Evolutionary conservation across 2,329 filamentous ascomycete species (phyloP), one percentile per base, ranked within the genome.

Genomic region (Exophiala calicioides): DNA sequence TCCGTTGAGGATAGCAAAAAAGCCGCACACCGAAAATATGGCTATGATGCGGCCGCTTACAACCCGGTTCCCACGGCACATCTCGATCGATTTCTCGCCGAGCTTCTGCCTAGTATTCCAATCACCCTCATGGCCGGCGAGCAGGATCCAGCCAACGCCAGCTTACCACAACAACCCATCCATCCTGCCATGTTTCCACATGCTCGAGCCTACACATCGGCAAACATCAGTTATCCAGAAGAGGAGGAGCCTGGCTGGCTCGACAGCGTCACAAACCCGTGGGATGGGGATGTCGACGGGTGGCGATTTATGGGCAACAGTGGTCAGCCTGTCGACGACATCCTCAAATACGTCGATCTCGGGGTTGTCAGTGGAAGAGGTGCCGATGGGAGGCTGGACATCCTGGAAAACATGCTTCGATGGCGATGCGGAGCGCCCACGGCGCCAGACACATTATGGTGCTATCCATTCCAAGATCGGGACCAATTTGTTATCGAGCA

Each of bases 401-500:
- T 96, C 79, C 93, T 97, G 86, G 93, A 97, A 68, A 84, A 85
- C 47, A 93, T 95, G 81, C 83, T 95, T 57, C 79, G 90, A 49
- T 98, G 93, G 93, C 80, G 93, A 52, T 88, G 89, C 63, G 83
- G 83, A 56, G 93, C 93, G 4, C 93, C 93, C 1, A 98, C 93
- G 0, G 93, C 93, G 1, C 93, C 94, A 0, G 94, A 98, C 68
- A 98, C 94, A 0, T 65, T 98, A 90, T 88, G 88, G 88, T 90
- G 87, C 62, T 98, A 97, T 63, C 93, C 93, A 0, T 98, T 95
- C 68, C 90, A 97, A 68, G 87, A 93, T 13, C 80, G 89, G 38
- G 94, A 98, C 62, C 90, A 88, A 1, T 94, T 97, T 62, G 85
- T 97, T 32, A 77, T 98, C 60, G 81, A 84, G 54, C 73, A 82